phyloP scores from a whole-genome alignment of 2,329 filamentous ascomycete species.

The Phaeophleospora eucalypticola region DNA sequence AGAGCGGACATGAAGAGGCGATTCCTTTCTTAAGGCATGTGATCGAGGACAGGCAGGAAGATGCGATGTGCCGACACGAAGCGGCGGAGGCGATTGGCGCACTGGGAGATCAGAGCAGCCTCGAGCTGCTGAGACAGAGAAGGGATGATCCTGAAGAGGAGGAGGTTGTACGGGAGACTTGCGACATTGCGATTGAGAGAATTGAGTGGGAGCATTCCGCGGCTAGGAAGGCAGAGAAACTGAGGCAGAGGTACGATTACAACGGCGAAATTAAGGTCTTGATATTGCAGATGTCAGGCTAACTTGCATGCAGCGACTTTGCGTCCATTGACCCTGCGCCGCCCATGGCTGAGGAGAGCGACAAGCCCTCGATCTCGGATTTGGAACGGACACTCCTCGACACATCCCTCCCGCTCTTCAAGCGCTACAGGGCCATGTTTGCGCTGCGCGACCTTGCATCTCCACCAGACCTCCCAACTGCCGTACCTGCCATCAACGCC shows the following conservation, averaged over 20 bases:
- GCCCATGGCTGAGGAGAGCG: constrained; percentile 63
- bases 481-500: constrained; percentile 78
- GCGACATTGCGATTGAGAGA: constrained; percentile 90
- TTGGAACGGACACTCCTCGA: constrained; percentile 77
- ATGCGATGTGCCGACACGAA: constrained; percentile 94
- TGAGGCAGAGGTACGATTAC: constrained; percentile 68
- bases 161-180: constrained; percentile 85
- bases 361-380: constrained; percentile 63
- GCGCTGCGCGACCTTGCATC: constrained; percentile 91
- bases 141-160: constrained; percentile 72
- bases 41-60: constrained; percentile 73
- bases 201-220: constrained; percentile 89
- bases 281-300: background rate
- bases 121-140: constrained; percentile 68
- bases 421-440: constrained; percentile 97
- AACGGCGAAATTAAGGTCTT: background rate
- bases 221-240: constrained; percentile 65
- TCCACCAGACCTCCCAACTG: constrained; percentile 84
- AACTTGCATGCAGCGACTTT: constrained; percentile 65
- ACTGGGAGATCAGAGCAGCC: constrained; percentile 67
- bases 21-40: constrained; percentile 69
- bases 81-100: constrained; percentile 92
- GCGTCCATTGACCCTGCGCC: constrained; percentile 93
- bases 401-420: constrained; percentile 73
- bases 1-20: constrained; percentile 74